A percentile compares a stretch with the other conserved stretches of the same genome.
These are phyloP conservation scores for Triglochin maritima DNA, from an alignment of 106 monocot species.

Conservation along the genomic window DNA sequence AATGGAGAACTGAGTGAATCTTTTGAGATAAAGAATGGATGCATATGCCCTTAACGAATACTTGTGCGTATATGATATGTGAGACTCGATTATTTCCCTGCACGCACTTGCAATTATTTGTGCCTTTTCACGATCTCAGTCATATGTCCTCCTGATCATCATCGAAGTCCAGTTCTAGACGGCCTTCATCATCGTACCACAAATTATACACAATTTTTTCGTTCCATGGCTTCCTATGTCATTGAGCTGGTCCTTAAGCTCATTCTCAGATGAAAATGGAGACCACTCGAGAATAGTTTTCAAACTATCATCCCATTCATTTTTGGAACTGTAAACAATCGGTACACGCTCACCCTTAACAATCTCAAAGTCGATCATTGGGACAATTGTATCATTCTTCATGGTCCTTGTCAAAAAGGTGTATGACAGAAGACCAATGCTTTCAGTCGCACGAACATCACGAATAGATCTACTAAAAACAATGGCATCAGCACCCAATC, in stretches of 20 bases:
- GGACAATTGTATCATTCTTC: constrained; percentile 91
- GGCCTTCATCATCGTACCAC: constrained; percentile 88
- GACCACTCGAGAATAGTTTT: constrained; percentile 79
- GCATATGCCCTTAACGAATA: constrained; percentile 74
- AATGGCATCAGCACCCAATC: constrained; percentile 73
- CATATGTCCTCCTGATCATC: constrained; percentile 91
- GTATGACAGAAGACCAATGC: constrained; percentile 85
- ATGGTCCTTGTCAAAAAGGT: constrained; percentile 73
- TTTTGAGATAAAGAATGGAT: constrained; percentile 75
- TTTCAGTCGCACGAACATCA: constrained; percentile 41
- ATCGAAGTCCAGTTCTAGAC: constrained; percentile 78
- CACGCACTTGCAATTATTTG: constrained; percentile 32
- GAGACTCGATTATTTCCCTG: constrained; percentile 57
- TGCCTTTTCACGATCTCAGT: constrained; percentile 40
- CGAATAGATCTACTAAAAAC: constrained; percentile 44
- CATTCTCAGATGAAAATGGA: constrained; percentile 60
- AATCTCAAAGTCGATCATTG: constrained; percentile 77
- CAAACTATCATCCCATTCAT: constrained; percentile 68
- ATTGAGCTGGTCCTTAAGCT: constrained; percentile 68
- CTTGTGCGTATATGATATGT: constrained; percentile 54
- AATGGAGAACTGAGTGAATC: constrained; percentile 58
- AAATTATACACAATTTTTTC: constrained; percentile 87
- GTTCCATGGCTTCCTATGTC: constrained; percentile 81
- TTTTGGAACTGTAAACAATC: constrained; percentile 32
- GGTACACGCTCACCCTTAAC: constrained; percentile 26